Evolutionary conservation across 108 stramenopile species (phyloP).

Genomic region (Cyclotella baltica): DNA sequence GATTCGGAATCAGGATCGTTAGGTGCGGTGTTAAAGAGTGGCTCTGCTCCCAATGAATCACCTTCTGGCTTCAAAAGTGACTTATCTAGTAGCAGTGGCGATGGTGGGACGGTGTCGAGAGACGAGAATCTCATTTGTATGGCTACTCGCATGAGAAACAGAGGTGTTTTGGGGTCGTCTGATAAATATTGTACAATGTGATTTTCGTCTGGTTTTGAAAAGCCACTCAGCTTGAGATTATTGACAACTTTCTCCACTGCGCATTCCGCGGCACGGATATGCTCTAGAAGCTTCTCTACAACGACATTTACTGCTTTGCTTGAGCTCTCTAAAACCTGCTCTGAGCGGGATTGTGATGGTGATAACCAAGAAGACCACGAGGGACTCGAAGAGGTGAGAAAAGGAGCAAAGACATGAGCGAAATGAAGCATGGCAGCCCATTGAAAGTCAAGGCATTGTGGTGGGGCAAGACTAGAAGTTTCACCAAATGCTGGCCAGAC

Average conservation of each 20-base stretch:
- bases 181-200: slow-evolving; percentile 68
- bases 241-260: slow-evolving; percentile 46
- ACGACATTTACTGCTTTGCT: slow-evolving; percentile 25
- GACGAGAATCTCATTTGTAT: slow-evolving; percentile 37
- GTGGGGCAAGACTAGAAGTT: slow-evolving; percentile 5
- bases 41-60: background rate
- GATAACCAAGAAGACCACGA: slow-evolving; percentile 74
- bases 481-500: slow-evolving; percentile 43
- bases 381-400: slow-evolving; percentile 50
- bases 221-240: slow-evolving; percentile 62
- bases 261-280: slow-evolving; percentile 65
- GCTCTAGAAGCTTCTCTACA: slow-evolving; percentile 31
- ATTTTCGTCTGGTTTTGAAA: slow-evolving; percentile 47
- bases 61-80: background rate
- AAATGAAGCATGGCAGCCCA: slow-evolving; percentile 75
- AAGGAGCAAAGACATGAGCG: slow-evolving; percentile 69
- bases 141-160: slow-evolving; percentile 60
- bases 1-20: slow-evolving; percentile 55
- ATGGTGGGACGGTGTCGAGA: background rate
- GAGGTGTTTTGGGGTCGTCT: slow-evolving; percentile 45
- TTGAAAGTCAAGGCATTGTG: slow-evolving; percentile 40
- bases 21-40: background rate
- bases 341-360: background rate
- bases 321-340: background rate
- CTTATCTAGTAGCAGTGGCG: background rate